Evolutionary conservation across 2,329 filamentous ascomycete genomes (phyloP).

Genomic region (Incumbomyces lentus): DNA sequence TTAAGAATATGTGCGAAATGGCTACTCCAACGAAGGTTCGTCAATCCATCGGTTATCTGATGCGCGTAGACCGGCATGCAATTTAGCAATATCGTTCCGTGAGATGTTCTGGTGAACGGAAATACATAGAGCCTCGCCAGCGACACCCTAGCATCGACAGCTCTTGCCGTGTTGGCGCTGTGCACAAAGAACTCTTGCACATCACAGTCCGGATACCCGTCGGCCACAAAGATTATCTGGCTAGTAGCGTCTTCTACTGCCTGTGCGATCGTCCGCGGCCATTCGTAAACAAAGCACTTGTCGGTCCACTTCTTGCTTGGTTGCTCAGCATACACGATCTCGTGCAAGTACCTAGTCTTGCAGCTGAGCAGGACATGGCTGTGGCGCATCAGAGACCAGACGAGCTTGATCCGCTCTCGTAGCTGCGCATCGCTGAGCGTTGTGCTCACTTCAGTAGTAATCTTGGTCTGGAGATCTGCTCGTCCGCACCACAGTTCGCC

Average conservation of each 20-base stretch:
- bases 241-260: conserved; percentile 8
- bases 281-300: conserved; percentile 14
- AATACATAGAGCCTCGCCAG: conserved; percentile 16
- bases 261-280: background rate
- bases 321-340: background rate
- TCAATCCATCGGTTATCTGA: conserved; percentile 17
- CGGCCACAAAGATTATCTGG: conserved; percentile 11
- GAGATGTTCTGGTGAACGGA: conserved; percentile 4
- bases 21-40: conserved; percentile 15
- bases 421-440: conserved; percentile 2
- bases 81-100: conserved; percentile 7
- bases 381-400: conserved; percentile 15
- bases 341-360: background rate
- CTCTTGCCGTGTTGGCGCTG: conserved; percentile 15
- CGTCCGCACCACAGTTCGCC: conserved; percentile 16
- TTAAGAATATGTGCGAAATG: conserved; percentile 16
- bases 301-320: conserved; percentile 7
- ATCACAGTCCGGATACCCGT: conserved; percentile 10
- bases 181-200: conserved; percentile 15
- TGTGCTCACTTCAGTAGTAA: conserved; percentile 13
- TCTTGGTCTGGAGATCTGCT: conserved; percentile 15
- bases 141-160: conserved; percentile 9
- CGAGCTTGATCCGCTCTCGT: conserved; percentile 11
- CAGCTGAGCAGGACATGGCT: conserved; percentile 15
- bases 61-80: conserved; percentile 14